phyloP scores from a whole-genome alignment of 2,329 filamentous ascomycete genomes.

The Capronia coronata region DNA sequence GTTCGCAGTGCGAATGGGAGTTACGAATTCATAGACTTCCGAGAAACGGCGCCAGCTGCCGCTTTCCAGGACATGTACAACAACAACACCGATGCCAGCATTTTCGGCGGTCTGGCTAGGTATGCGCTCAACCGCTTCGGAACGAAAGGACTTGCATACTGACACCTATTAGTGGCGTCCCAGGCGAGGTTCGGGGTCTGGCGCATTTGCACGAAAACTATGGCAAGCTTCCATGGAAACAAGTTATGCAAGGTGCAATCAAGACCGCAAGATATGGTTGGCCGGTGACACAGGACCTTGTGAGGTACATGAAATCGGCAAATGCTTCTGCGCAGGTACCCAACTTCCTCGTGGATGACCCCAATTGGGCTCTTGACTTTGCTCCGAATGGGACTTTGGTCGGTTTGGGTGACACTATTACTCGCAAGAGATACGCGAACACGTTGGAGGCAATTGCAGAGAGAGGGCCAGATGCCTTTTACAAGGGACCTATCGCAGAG shows the following conservation, averaged over 20 bases:
- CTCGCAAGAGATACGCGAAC: constrained; percentile 70
- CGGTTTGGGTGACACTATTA: constrained; percentile 68
- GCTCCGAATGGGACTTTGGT: constrained; percentile 72
- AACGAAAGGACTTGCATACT: constrained; percentile 1
- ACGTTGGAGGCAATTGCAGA: constrained; percentile 72
- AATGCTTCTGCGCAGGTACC: constrained; percentile 38
- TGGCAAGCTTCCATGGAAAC: constrained; percentile 60
- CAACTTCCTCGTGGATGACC: constrained; percentile 68
- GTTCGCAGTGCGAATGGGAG: constrained; percentile 65
- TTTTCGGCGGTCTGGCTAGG: constrained; percentile 65
- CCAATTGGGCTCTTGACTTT: constrained; percentile 80
- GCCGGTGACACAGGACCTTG: constrained; percentile 63
- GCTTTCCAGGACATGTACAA: constrained; percentile 80
- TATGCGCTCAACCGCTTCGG: constrained; percentile 27
- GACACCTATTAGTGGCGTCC: constrained; percentile 43
- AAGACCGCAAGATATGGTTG: constrained; percentile 69
- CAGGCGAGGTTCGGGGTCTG: constrained; percentile 63
- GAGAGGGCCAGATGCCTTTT: constrained; percentile 66
- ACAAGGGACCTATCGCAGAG: constrained; percentile 64
- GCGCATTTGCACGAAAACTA: constrained; percentile 65
- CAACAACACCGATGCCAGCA: constrained; percentile 59
- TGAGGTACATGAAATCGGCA: constrained; percentile 62
- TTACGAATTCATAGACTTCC: constrained; percentile 83
- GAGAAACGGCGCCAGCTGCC: constrained; percentile 77
- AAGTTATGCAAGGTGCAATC: constrained; percentile 67